Base-by-base conservation (phyloP, 371 early-diverging fungal species). In the Circinella umbellata region DNA sequence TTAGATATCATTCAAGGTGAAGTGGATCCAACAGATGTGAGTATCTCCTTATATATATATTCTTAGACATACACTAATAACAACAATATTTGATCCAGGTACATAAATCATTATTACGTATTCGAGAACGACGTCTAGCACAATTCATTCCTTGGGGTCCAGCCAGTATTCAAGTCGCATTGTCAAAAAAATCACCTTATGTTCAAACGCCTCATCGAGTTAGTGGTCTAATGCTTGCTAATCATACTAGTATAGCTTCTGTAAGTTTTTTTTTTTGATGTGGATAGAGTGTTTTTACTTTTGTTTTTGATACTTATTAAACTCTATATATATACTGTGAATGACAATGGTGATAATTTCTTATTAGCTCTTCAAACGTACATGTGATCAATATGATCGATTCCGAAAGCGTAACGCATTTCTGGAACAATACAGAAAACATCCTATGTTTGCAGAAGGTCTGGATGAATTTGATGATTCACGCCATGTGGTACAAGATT, bases 101-200 rank as follows among this genome's bases (percentile, higher is more conserved):
- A 4, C 98, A 98, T 81, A 99, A 99, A 83, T 95, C 98, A 20
- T 81, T 99, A 59, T 79, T 99, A 72, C 90, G 99, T 48, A 95
- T 99, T 68, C 91, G 97, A 37, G 99, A 99, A 78, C 90, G 96
- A 62, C 86, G 95, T 35, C 77, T 98, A 42, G 96, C 98, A 9
- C 94, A 95, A 70, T 99, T 99, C 80, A 99, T 99, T 64, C 99
- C 99, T 34, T 99, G 99, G 99, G 99, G 99, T n/a, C 99, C 99
- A 13, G 97, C 99, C 4, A 95, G 93, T 72, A 98, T 99, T 70
- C 99, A 99, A 78, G 97, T 99, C 4, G 98, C 98, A 5, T 74
- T 98, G 47, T 94, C 97, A 1, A 90, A 90, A 57, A 95, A 95
- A 77, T 94, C 94, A 46, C 98, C 98, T 3, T 98, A 97, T 76